Evolutionary conservation across 257 asterid genomes (phyloP).

Genomic region (Fraxinus quadrangulata): DNA sequence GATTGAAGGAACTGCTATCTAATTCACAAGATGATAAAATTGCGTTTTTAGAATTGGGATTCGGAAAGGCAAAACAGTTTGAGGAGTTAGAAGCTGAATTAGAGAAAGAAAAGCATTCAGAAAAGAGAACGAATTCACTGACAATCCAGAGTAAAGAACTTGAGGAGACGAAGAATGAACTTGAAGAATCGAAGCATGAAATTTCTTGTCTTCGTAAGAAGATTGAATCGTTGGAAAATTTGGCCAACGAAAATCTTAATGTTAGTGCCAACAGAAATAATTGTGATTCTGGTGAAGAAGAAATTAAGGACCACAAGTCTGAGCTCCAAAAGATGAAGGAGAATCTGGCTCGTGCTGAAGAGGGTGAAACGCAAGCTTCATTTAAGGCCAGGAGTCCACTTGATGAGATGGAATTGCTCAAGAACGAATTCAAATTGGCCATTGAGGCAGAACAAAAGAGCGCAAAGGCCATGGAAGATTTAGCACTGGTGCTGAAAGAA

Average conservation of each 20-base stretch:
- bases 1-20: constrained; percentile 39
- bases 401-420: constrained; percentile 42
- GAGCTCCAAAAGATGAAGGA: constrained; percentile 38
- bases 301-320: constrained; percentile 20
- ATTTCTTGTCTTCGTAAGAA: constrained; percentile 39
- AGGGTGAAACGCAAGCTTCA: constrained; percentile 38
- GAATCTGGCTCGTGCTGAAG: constrained; percentile 27
- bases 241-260: constrained; percentile 21
- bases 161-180: constrained; percentile 47
- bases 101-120: constrained; percentile 32
- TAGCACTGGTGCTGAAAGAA: constrained; percentile 74
- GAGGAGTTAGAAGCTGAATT: constrained; percentile 63
- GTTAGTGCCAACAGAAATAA: constrained; percentile 11
- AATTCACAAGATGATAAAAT: constrained; percentile 42
- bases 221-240: constrained; percentile 33
- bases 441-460: constrained; percentile 69
- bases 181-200: constrained; percentile 56
- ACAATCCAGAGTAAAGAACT: constrained; percentile 41
- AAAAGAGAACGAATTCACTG: constrained; percentile 45
- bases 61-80: constrained; percentile 31
- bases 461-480: constrained; percentile 79
- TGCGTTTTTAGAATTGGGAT: constrained; percentile 44
- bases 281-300: constrained; percentile 3
- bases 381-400: constrained; percentile 11
- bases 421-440: constrained; percentile 55